Percentiles rank a stretch among this genome's conserved stretches.
Evolutionary conservation across 2,329 filamentous ascomycete species (phyloP).

Genomic region (Pseudocercospora vitis): DNA sequence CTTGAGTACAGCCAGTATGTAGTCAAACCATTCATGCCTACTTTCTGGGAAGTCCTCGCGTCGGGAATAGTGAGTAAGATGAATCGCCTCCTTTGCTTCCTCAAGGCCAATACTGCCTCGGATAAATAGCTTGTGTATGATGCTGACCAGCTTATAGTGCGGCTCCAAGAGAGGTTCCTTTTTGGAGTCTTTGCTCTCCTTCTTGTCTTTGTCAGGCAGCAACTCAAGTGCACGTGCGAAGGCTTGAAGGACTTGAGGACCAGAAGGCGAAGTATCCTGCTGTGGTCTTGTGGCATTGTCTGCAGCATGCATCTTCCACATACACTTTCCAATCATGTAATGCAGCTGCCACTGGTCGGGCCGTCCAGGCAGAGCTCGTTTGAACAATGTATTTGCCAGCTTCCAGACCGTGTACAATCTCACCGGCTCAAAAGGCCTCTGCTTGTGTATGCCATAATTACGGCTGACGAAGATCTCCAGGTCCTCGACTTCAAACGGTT

Average conservation of each 20-base stretch:
- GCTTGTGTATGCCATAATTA: conserved; percentile 54
- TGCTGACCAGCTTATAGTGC: conserved; percentile 84
- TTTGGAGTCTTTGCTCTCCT: conserved; percentile 59
- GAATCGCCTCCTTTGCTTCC: conserved; percentile 52
- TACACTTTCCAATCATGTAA: conserved; percentile 69
- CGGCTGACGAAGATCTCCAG: conserved; percentile 57
- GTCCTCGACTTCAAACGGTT: conserved; percentile 63
- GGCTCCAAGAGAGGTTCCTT: conserved; percentile 82
- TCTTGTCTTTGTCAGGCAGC: conserved; percentile 49
- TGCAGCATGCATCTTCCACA: conserved; percentile 67
- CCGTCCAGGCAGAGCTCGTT: conserved; percentile 57
- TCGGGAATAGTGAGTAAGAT: conserved; percentile 56
- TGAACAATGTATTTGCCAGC: conserved; percentile 62
- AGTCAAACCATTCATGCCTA: conserved; percentile 57
- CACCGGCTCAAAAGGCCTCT: conserved; percentile 59
- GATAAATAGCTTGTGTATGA: conserved; percentile 77
- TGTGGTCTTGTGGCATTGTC: conserved; percentile 19
- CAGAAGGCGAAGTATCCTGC: conserved; percentile 35
- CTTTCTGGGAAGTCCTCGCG: conserved; percentile 50
- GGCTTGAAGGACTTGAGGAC: conserved; percentile 55
- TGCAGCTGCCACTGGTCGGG: conserved; percentile 66
- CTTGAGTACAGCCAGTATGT: conserved; percentile 63
- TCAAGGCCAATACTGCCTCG: conserved; percentile 42
- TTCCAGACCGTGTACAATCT: conserved; percentile 63
- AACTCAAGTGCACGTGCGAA: conserved; percentile 61